Evolutionary conservation across 192 early-diverging fungal species (phyloP).

Genomic region (Umbelopsis ramanniana): DNA sequence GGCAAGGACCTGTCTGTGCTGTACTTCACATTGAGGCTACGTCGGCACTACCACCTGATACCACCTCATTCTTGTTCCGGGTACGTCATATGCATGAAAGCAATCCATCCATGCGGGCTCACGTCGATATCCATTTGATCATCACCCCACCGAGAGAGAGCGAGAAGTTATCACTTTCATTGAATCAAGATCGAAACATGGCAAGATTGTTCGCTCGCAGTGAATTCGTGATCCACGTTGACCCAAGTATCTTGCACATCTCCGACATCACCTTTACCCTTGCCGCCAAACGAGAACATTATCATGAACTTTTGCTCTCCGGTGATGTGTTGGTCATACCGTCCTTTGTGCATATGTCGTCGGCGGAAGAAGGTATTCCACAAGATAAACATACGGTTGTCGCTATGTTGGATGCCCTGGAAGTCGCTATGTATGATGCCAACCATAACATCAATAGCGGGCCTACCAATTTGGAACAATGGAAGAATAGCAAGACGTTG

Average conservation of each 20-base stretch:
- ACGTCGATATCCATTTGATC: constrained; percentile 56
- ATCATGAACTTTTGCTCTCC: constrained; percentile 29
- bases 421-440: constrained; percentile 37
- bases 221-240: constrained; percentile 47
- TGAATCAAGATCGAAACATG: constrained; percentile 46
- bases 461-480: constrained; percentile 45
- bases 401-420: constrained; percentile 24
- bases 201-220: constrained; percentile 52
- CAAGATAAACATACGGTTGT: constrained; percentile 27
- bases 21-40: constrained; percentile 45
- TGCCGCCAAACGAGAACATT: constrained; percentile 32
- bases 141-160: constrained; percentile 37
- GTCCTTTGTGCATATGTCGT: constrained; percentile 45
- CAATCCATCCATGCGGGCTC: constrained; percentile 40
- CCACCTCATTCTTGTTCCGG: constrained; percentile 1
- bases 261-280: constrained; percentile 41
- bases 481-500: constrained; percentile 39
- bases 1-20: constrained; percentile 54
- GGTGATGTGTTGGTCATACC: constrained; percentile 56
- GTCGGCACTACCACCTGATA: constrained; percentile 18
- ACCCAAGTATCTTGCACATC: constrained; percentile 37
- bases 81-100: constrained; percentile 40
- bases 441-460: constrained; percentile 50
- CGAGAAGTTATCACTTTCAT: constrained; percentile 25
- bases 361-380: constrained; percentile 23